phyloP scores from a whole-genome alignment of 108 stramenopile genomes.

The Cylindrotheca closterium region DNA sequence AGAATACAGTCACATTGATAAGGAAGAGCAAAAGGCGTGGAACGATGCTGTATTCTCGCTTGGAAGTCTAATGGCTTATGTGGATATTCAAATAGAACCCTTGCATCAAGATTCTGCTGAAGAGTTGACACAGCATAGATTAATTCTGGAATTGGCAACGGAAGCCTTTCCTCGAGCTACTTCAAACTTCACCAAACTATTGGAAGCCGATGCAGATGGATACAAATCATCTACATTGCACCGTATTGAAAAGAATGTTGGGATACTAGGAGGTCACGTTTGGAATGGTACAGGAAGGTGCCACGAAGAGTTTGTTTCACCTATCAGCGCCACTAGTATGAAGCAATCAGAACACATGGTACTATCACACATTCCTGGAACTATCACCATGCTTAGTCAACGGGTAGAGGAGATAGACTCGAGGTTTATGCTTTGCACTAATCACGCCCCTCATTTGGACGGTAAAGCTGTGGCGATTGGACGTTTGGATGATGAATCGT shows the following conservation, averaged over 20 bases:
- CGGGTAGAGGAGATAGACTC: slow-evolving; percentile 78
- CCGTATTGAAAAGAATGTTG: slow-evolving; percentile 74
- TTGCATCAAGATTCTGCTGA: slow-evolving; percentile 9
- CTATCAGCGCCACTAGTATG: slow-evolving; percentile 26
- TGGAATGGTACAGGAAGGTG: slow-evolving; percentile 41
- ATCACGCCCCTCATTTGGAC: slow-evolving; percentile 76
- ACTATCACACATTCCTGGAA: slow-evolving; percentile 53
- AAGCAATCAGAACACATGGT: slow-evolving; percentile 41
- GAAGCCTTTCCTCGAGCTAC: slow-evolving; percentile 66
- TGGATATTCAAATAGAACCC: slow-evolving; percentile 39
- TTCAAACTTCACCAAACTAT: slow-evolving; percentile 57
- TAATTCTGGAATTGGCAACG: slow-evolving; percentile 66
- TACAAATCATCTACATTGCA: slow-evolving; percentile 58
- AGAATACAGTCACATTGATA: slow-evolving; percentile 61
- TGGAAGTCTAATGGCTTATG: slow-evolving; percentile 35
- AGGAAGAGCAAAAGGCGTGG: slow-evolving; percentile 50
- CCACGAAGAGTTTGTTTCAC: slow-evolving; percentile 16
- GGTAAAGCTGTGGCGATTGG: slow-evolving; percentile 86
- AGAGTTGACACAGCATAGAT: slow-evolving; percentile 25
- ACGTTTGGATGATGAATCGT: slow-evolving; percentile 53
- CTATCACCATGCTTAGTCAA: slow-evolving; percentile 71
- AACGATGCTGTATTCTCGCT: slow-evolving; percentile 66
- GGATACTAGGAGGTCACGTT: slow-evolving; percentile 70
- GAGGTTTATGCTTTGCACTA: slow-evolving; percentile 69
- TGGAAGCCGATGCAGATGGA: slow-evolving; percentile 38